Percentiles rank a stretch among this genome's conserved stretches.
Conservation (phyloP, 164 flowering plant genomes). For the Stephania yunnanensis region DNA sequence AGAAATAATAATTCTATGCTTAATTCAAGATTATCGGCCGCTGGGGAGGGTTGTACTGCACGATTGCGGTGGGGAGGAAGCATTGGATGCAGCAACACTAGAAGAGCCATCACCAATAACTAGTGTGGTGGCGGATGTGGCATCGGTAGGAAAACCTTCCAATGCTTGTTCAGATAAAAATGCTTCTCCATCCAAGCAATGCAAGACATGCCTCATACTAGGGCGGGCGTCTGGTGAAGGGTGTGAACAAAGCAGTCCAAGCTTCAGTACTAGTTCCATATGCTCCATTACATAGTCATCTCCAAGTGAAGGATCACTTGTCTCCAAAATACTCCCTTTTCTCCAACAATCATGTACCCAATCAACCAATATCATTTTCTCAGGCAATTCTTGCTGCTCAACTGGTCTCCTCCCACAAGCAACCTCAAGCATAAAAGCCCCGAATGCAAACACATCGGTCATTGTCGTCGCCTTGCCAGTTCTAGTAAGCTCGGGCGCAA, state of each 20-base stretch:
- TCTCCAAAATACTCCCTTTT: constrained; percentile 28
- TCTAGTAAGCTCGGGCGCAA: constrained; percentile 54
- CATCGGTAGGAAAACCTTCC: constrained; percentile 1
- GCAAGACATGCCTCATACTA: constrained; percentile 40
- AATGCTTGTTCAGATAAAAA: constrained; percentile 23
- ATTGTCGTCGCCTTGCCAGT: constrained; percentile 46
- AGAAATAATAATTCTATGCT: too few species aligned
- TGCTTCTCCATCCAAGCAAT: constrained; percentile 40
- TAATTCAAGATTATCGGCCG: too few species aligned
- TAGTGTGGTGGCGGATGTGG: not conserved
- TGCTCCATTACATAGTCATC: constrained; percentile 21
- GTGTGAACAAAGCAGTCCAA: constrained; percentile 51
- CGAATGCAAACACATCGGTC: constrained; percentile 52
- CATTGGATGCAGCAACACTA: not conserved
- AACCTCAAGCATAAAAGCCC: constrained; percentile 48
- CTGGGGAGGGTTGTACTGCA: not conserved
- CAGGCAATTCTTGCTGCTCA: constrained; percentile 17
- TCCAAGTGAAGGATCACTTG: constrained; percentile 29
- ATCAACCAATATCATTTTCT: constrained; percentile 34
- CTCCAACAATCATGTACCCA: constrained; percentile 36
- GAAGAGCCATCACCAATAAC: not conserved
- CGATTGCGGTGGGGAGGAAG: not conserved
- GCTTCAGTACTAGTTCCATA: constrained; percentile 29
- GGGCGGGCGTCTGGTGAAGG: constrained; percentile 34
- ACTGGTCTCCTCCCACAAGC: constrained; percentile 41